These are phyloP conservation scores for Hypoxylon trugodes DNA, from an alignment of 495 filamentous ascomycete species.

Conservation along the genomic window DNA sequence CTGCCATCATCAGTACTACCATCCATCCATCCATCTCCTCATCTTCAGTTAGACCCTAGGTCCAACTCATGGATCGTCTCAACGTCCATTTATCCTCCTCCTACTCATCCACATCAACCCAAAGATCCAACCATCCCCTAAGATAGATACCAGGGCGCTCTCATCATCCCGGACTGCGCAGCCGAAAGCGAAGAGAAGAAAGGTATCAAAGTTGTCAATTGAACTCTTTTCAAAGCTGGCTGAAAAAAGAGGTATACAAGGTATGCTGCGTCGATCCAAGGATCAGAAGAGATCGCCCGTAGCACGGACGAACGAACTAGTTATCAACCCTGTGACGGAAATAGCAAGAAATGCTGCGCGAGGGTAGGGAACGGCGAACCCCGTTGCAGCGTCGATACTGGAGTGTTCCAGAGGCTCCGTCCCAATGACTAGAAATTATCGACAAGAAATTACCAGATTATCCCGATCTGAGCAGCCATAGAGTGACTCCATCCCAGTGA, in stretches of 20 bases:
- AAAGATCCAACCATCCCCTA: slow-evolving; percentile 1
- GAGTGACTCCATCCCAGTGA: slow-evolving; percentile 4
- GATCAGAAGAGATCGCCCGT: slow-evolving; percentile 5
- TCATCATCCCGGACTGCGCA: slow-evolving; percentile 38
- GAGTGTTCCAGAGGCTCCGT: not conserved
- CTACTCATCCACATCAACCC: slow-evolving; percentile 6
- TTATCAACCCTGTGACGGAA: slow-evolving; percentile 5
- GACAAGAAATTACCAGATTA: slow-evolving; percentile 49
- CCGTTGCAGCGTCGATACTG: not conserved
- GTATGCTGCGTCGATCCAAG: slow-evolving; percentile 12
- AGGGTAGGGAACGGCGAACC: not conserved
- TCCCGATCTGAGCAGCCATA: slow-evolving; percentile 32
- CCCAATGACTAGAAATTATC: slow-evolving; percentile 43
- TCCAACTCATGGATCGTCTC: slow-evolving; percentile 27
- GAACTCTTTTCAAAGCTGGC: slow-evolving; percentile 22
- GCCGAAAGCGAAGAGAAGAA: slow-evolving; percentile 37
- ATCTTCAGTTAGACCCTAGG: slow-evolving; percentile 29
- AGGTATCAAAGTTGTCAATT: slow-evolving; percentile 38
- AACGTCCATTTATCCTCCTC: not conserved
- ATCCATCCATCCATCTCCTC: slow-evolving; percentile 8
- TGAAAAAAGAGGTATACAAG: slow-evolving; percentile 5
- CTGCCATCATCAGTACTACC: slow-evolving; percentile 16
- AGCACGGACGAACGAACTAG: not conserved
- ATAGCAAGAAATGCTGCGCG: not conserved
- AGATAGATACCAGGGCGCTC: slow-evolving; percentile 39